Conservation (phyloP, 176 grass and related monocot species). For the Coix lacrymajobi region DNA sequence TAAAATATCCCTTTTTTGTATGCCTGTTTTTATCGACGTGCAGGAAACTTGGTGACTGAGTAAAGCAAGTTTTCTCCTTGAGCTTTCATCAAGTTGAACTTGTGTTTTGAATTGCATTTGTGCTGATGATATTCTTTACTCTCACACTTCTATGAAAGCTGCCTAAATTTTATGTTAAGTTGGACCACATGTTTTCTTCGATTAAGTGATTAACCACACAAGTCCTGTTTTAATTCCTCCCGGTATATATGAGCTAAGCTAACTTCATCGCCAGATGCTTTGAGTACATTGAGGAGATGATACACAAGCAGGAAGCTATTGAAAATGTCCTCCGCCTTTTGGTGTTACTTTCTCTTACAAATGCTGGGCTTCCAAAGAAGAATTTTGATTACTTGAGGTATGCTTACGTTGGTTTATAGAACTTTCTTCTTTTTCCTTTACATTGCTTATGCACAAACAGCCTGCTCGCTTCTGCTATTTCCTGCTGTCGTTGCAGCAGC, state of each 20-base stretch:
- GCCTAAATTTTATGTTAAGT: not conserved
- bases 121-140: not conserved
- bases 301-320: slow-evolving; percentile 95
- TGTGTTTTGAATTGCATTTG: not conserved
- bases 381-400: slow-evolving; percentile 91
- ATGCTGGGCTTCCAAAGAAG: slow-evolving; percentile 85
- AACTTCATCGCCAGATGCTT: slow-evolving; percentile 61
- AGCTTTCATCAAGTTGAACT: not conserved
- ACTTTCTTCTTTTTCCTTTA: not conserved
- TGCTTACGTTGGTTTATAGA: slow-evolving; percentile 19
- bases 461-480: not conserved
- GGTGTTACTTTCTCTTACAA: slow-evolving; percentile 91
- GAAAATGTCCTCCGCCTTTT: slow-evolving; percentile 78
- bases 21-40: not conserved
- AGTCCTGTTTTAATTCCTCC: not conserved
- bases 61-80: not conserved
- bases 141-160: not conserved
- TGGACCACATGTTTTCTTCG: not conserved
- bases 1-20: not conserved
- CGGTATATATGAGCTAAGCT: slow-evolving; percentile 4
- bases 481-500: not conserved
- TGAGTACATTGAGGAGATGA: slow-evolving; percentile 97
- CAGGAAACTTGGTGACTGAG: not conserved
- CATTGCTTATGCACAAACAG: not conserved
- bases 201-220: not conserved